These are phyloP conservation scores for Phytophthora citricola DNA, from an alignment of 352 stramenopile genomes.

Conservation along the genomic window DNA sequence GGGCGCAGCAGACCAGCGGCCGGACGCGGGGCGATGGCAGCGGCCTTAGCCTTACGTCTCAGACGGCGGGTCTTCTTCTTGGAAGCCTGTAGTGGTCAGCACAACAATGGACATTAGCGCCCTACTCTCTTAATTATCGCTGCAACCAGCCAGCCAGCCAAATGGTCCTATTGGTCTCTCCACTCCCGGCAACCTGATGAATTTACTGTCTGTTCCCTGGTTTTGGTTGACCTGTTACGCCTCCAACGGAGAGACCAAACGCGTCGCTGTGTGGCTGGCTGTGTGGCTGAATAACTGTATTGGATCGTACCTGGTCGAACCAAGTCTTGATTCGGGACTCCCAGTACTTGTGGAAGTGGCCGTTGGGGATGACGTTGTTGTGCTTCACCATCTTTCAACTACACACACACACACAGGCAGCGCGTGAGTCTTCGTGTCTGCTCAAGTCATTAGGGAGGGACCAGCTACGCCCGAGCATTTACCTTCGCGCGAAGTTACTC, in stretches of 20 bases:
- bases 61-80: slow-evolving; percentile 98
- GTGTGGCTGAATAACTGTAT: not conserved
- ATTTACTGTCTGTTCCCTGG: slow-evolving; percentile 7
- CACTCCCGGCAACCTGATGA: not conserved
- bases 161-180: slow-evolving; percentile 3
- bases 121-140: not conserved
- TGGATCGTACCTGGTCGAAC: slow-evolving; percentile 92
- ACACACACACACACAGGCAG: slow-evolving; percentile 31
- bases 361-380: slow-evolving; percentile 99
- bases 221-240: slow-evolving; percentile 12
- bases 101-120: slow-evolving; percentile 43
- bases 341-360: slow-evolving; percentile 99
- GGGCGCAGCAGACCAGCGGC: slow-evolving; percentile 96
- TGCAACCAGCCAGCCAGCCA: slow-evolving; percentile 18
- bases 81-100: slow-evolving; percentile 86
- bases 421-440: slow-evolving; percentile 3
- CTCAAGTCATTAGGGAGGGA: no score
- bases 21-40: slow-evolving; percentile 97
- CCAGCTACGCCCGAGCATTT: slow-evolving; percentile 21
- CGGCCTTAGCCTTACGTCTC: slow-evolving; percentile 97
- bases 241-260: slow-evolving; percentile 4
- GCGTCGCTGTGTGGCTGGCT: slow-evolving; percentile 13
- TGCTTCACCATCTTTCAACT: slow-evolving; percentile 97
- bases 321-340: slow-evolving; percentile 96
- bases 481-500: slow-evolving; percentile 80